A percentile compares a stretch with the other conserved stretches of the same genome.
Conservation (phyloP, 345 rosid species). For the Iberis pinnata region DNA sequence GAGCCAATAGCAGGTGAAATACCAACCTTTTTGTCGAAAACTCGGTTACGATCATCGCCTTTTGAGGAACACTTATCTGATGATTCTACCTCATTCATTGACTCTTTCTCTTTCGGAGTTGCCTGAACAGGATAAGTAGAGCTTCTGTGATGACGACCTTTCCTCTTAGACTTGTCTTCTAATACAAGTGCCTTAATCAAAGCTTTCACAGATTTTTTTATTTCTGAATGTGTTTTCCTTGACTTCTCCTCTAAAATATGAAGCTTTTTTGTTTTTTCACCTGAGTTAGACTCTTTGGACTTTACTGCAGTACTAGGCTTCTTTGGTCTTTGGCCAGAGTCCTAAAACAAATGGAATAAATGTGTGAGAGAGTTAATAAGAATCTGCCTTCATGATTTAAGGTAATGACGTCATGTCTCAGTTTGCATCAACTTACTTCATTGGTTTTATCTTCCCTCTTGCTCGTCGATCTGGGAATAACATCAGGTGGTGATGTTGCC, state of each 20-base stretch:
- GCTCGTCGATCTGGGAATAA: constrained; percentile 8
- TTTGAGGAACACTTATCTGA: constrained; percentile 20
- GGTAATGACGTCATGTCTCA: background rate
- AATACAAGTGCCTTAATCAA: constrained; percentile 48
- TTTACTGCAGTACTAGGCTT: constrained; percentile 16
- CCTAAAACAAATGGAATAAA: constrained; percentile 7
- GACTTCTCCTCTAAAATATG: constrained; percentile 27
- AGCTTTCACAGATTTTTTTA: constrained; percentile 49
- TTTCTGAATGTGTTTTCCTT: constrained; percentile 22
- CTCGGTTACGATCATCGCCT: constrained; percentile 15
- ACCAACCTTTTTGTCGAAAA: constrained; percentile 11
- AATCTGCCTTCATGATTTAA: background rate
- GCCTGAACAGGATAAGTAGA: constrained; percentile 40
- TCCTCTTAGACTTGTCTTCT: constrained; percentile 53
- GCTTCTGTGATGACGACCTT: constrained; percentile 45
- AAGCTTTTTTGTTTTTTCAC: constrained; percentile 15
- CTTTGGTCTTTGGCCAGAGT: constrained; percentile 17
- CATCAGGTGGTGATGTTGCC: constrained; percentile 3
- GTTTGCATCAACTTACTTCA: constrained; percentile 19
- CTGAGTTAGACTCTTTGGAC: constrained; percentile 25
- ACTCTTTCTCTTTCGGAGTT: constrained; percentile 20
- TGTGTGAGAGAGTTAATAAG: background rate
- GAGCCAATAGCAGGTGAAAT: constrained; percentile 26
- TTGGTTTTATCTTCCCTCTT: constrained; percentile 20
- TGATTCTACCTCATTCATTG: constrained; percentile 26